Evolutionary conservation across 345 rosid species (phyloP).

Genomic region (Eucalyptus erythrocorys): DNA sequence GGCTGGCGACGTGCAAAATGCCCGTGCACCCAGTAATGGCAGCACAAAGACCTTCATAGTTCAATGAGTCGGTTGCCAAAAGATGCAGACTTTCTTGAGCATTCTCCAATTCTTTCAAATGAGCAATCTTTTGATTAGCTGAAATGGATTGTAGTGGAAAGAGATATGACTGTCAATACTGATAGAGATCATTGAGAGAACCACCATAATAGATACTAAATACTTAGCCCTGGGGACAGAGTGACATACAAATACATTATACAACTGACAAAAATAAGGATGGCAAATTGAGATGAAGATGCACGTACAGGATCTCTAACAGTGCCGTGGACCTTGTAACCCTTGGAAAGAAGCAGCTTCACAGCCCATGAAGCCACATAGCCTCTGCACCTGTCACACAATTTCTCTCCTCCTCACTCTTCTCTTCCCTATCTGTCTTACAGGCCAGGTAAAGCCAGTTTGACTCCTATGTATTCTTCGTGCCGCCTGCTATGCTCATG

Average conservation of each 20-base stretch:
- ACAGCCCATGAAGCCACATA: conserved; percentile 34
- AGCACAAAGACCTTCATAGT: conserved; percentile 20
- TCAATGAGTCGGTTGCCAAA: conserved; percentile 27
- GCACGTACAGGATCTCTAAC: conserved; percentile 35
- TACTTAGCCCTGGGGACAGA: not conserved
- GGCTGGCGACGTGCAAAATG: conserved; percentile 43
- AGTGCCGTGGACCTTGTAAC: conserved; percentile 43
- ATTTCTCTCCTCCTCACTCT: not conserved
- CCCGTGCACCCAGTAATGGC: conserved; percentile 34
- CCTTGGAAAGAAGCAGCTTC: conserved; percentile 43
- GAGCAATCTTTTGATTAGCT: conserved; percentile 33
- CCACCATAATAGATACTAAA: not conserved
- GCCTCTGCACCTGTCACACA: conserved; percentile 65
- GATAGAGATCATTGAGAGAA: not conserved
- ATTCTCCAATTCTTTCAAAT: conserved; percentile 23
- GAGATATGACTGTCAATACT: not conserved
- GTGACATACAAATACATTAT: not conserved
- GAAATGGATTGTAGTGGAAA: not conserved
- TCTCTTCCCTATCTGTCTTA: not conserved
- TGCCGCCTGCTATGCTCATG: not conserved
- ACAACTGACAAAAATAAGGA: not conserved
- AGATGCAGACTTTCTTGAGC: conserved; percentile 25
- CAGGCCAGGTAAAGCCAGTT: not conserved
- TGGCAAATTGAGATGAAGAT: not conserved
- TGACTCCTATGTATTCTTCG: not conserved